Percentiles rank a stretch among this genome's conserved stretches.
Conservation (phyloP, 805 yeast species). For the Starmerella geochares region DNA sequence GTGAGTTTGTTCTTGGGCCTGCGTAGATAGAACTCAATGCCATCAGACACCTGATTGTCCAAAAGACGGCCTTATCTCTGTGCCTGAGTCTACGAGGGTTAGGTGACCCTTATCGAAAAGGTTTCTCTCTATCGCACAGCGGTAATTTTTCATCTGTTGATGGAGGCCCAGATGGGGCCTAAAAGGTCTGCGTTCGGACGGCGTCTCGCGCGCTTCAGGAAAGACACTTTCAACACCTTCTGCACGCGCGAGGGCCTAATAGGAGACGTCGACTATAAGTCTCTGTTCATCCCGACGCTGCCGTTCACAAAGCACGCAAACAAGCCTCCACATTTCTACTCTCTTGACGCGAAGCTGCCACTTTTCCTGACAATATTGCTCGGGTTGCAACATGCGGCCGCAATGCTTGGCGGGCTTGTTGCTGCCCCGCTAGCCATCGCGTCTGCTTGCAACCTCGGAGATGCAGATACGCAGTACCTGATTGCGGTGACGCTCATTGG, state of each 20-base stretch:
- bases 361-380: conserved; percentile 59
- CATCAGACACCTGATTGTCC: no score
- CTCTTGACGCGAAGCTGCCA: conserved; percentile 71
- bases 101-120: background rate
- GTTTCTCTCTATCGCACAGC: background rate
- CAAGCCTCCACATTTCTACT: conserved; percentile 63
- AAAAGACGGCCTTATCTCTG: background rate
- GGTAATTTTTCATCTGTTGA: background rate
- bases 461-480: conserved; percentile 45
- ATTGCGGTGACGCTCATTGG: conserved; percentile 64
- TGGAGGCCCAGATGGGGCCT: background rate
- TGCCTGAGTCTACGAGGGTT: background rate
- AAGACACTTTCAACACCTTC: conserved; percentile 28
- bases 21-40: no score
- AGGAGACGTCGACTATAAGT: conserved; percentile 77
- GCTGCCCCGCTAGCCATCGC: conserved; percentile 74
- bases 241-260: conserved; percentile 70
- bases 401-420: conserved; percentile 87
- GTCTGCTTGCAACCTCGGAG: conserved; percentile 47
- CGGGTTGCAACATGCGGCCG: conserved; percentile 78
- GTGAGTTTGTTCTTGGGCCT: no score
- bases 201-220: background rate
- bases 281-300: conserved; percentile 66
- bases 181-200: background rate
- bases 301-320: conserved; percentile 51